Conservation (phyloP, 495 filamentous ascomycete species). For the Aspergillus incahuasiensis region DNA sequence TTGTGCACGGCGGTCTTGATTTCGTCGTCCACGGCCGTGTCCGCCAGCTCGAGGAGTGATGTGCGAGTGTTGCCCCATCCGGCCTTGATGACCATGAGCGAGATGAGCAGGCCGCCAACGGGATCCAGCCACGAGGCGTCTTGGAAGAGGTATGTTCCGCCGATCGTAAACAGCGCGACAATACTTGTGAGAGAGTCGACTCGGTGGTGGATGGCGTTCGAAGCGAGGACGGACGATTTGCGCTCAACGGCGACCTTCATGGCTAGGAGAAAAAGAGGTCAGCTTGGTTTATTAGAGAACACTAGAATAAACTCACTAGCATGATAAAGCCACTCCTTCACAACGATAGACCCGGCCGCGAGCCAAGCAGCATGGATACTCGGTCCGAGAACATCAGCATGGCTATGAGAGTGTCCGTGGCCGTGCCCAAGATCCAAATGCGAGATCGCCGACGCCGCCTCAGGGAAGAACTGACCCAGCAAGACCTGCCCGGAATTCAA, state of each 20-base stretch:
- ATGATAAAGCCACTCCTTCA: conserved; percentile 97
- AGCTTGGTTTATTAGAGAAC: background rate
- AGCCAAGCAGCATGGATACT: conserved; percentile 93
- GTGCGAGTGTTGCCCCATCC: conserved; percentile 80
- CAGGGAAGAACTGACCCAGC: conserved; percentile 75
- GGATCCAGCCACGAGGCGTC: conserved; percentile 90
- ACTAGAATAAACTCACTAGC: conserved; percentile 64
- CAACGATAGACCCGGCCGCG: conserved; percentile 79
- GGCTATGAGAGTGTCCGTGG: conserved; percentile 60
- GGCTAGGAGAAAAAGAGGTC: conserved; percentile 46
- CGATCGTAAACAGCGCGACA: conserved; percentile 82
- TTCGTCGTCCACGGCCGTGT: conserved; percentile 81
- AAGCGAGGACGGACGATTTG: conserved; percentile 93
- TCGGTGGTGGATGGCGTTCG: conserved; percentile 93
- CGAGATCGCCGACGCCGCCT: conserved; percentile 58
- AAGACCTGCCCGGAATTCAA: conserved; percentile 69
- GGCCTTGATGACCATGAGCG: conserved; percentile 85
- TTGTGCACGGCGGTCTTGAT: conserved; percentile 64
- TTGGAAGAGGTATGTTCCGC: conserved; percentile 78
- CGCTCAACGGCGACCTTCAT: conserved; percentile 95
- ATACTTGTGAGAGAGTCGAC: conserved; percentile 93
- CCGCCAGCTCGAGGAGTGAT: conserved; percentile 81
- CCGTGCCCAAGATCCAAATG: conserved; percentile 50
- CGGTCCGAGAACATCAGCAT: conserved; percentile 59
- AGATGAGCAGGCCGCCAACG: conserved; percentile 88